Conservation (phyloP, 2,329 filamentous ascomycete genomes). For the Cryphonectria japonica region DNA sequence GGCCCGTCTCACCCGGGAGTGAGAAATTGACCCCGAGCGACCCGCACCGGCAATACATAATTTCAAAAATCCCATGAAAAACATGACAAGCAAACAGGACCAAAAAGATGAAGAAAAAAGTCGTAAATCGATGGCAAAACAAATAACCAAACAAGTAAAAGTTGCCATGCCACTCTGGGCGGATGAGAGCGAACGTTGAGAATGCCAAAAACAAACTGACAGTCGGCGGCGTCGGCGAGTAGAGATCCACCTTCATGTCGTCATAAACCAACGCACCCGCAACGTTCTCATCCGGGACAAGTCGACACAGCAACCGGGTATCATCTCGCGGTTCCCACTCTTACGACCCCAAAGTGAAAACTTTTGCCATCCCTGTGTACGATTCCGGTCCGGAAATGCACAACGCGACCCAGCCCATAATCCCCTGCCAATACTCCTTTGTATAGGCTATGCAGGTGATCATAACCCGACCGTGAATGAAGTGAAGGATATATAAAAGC, state of each 20-base stretch:
- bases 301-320: constrained; percentile 28
- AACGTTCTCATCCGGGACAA: constrained; percentile 10
- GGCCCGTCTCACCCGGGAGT: constrained; percentile 2
- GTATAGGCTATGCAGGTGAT: constrained; percentile 24
- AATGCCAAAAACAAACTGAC: neutral
- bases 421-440: constrained; percentile 17
- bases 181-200: constrained; percentile 5
- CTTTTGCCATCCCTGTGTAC: constrained; percentile 23
- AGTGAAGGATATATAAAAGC: constrained; percentile 9
- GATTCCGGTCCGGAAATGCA: constrained; percentile 25
- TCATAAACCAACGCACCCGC: constrained; percentile 19
- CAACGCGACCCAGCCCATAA: constrained; percentile 17
- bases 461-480: constrained; percentile 10
- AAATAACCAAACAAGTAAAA: neutral
- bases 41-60: neutral
- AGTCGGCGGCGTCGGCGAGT: constrained; percentile 9
- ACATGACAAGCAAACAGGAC: neutral
- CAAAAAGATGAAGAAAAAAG: neutral
- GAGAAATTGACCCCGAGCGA: constrained; percentile 5
- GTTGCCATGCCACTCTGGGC: neutral
- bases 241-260: constrained; percentile 11
- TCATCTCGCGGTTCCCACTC: constrained; percentile 24
- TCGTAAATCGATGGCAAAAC: constrained; percentile 2
- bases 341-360: constrained; percentile 21
- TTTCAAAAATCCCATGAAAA: neutral